Evolutionary conservation across 228 moss, liverwort and hornwort genomes (phyloP).

Genomic region (Sphagnum magellanicum): DNA sequence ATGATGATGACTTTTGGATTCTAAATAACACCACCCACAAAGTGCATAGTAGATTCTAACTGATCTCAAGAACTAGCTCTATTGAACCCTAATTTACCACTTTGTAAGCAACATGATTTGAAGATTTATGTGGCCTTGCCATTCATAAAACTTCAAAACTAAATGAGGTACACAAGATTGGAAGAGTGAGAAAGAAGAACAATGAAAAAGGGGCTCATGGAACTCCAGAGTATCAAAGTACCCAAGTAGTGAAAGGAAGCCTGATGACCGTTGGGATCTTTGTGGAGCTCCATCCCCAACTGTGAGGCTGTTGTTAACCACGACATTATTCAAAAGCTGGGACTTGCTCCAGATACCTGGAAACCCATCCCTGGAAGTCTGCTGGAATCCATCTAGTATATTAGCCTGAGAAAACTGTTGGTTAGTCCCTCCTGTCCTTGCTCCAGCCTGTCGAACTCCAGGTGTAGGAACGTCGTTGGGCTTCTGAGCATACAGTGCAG

Average conservation of each 20-base stretch:
- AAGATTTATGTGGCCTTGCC: too few species aligned
- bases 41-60: too few species aligned
- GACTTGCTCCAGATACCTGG: slow-evolving; percentile 16
- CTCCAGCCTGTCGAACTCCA: slow-evolving; percentile 18
- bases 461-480: slow-evolving; percentile 19
- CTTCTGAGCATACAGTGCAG: slow-evolving; percentile 8
- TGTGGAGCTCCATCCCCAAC: slow-evolving; percentile 6
- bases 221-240: not conserved
- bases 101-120: not conserved
- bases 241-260: slow-evolving; percentile 44
- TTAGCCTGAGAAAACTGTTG: slow-evolving; percentile 11
- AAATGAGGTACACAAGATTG: too few species aligned
- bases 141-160: too few species aligned
- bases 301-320: not conserved
- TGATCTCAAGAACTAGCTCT: too few species aligned
- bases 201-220: not conserved
- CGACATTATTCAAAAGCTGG: slow-evolving; percentile 22
- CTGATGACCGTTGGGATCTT: slow-evolving; percentile 38
- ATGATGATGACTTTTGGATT: slow-evolving; percentile 44
- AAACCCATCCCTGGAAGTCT: slow-evolving; percentile 24
- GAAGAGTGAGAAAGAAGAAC: not conserved
- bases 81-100: too few species aligned
- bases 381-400: slow-evolving; percentile 9
- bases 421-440: slow-evolving; percentile 10
- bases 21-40: slow-evolving; percentile 9